These are phyloP conservation scores for Schizophyllum commune DNA, from an alignment of 1,284 basidiomycete species.

Conservation along the genomic window DNA sequence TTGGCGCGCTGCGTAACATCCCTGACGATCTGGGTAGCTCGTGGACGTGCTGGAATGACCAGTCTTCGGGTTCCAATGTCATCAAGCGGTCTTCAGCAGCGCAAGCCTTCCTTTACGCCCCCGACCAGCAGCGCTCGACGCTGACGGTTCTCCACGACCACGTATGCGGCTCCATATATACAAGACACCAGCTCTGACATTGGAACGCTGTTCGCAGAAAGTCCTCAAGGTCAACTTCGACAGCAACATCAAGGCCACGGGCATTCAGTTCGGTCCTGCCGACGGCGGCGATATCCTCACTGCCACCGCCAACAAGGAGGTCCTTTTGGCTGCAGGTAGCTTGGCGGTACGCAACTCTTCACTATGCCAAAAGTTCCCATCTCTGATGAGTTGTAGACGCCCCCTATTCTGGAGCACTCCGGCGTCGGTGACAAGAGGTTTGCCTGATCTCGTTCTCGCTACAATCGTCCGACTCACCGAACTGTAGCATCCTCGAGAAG, in stretches of 20 bases:
- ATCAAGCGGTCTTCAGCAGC: constrained; percentile 28
- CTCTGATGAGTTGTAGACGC: background rate
- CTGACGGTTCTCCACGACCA: constrained; percentile 27
- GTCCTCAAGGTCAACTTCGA: constrained; percentile 22
- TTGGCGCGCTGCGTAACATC: constrained; percentile 8
- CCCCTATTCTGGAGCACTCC: constrained; percentile 18
- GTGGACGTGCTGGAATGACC: constrained; percentile 17
- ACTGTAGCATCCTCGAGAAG: constrained; percentile 8
- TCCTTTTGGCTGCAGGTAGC: constrained; percentile 18
- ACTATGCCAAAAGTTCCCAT: too few species aligned
- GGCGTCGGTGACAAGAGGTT: constrained; percentile 16
- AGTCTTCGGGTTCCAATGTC: constrained; percentile 5
- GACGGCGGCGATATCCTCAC: constrained; percentile 8
- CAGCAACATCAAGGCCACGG: constrained; percentile 12
- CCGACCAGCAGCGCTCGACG: constrained; percentile 21
- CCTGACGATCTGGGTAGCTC: constrained; percentile 9
- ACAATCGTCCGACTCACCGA: background rate
- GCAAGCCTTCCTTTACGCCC: constrained; percentile 29
- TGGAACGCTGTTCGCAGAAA: constrained; percentile 3
- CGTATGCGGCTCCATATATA: background rate
- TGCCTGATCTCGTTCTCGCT: background rate
- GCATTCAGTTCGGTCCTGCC: constrained; percentile 15
- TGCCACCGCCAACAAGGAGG: constrained; percentile 16
- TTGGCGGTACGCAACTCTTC: constrained; percentile 1
- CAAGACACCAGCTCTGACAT: background rate